Evolutionary conservation across 164 flowering plant species (phyloP).

Genomic region (Chloranthus sessilifolius): DNA sequence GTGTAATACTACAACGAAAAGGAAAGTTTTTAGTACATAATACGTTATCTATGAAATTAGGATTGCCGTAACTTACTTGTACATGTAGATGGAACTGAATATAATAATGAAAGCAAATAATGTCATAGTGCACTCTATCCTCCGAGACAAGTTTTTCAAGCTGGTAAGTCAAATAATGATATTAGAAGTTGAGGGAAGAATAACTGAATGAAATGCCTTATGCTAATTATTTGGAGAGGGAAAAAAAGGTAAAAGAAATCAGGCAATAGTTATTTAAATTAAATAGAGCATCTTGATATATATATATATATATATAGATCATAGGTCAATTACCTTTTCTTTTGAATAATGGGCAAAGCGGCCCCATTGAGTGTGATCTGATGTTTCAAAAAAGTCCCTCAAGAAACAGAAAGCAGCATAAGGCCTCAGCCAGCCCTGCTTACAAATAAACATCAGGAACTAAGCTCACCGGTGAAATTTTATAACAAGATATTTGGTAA

Average conservation of each 20-base stretch:
- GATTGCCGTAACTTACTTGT: slow-evolving; percentile 45
- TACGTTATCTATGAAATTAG: not conserved
- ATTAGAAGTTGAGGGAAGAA: slow-evolving; percentile 5
- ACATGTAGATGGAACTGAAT: slow-evolving; percentile 79
- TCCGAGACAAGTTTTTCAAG: slow-evolving; percentile 83
- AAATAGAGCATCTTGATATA: slow-evolving; percentile 4
- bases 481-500: too few species aligned
- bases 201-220: too few species aligned
- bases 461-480: slow-evolving; percentile 1
- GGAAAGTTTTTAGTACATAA: too few species aligned
- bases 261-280: too few species aligned
- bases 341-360: slow-evolving; percentile 63
- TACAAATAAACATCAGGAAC: slow-evolving; percentile 7
- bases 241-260: too few species aligned
- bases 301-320: too few species aligned
- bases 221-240: too few species aligned
- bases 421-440: slow-evolving; percentile 93
- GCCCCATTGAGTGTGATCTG: slow-evolving; percentile 98
- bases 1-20: not conserved
- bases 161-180: slow-evolving; percentile 36
- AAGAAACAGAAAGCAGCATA: slow-evolving; percentile 96
- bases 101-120: slow-evolving; percentile 79
- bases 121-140: slow-evolving; percentile 71
- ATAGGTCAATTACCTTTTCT: slow-evolving; percentile 54
- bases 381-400: slow-evolving; percentile 93